Base-by-base conservation (phyloP, 169 alveolate genomes). In the Plasmodium fragile region DNA sequence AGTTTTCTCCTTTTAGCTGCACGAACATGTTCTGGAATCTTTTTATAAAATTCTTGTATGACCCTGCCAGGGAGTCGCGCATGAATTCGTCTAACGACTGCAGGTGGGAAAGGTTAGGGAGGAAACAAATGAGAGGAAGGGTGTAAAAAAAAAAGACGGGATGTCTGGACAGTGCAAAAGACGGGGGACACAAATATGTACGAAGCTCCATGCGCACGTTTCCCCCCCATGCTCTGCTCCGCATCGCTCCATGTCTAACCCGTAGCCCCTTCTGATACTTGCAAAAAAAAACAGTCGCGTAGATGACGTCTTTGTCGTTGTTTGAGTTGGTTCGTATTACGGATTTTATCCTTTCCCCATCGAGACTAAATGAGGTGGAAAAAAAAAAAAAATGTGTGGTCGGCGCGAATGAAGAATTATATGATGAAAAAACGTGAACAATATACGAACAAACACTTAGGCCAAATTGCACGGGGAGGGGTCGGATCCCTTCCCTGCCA, bases 271-370 rank as follows among this genome's bases (percentile, higher is more conserved):
- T 87, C 11, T 77, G 93, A 78, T 87, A 65, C 72, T 87, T 87
- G 65, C 71, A 78, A 87, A 87, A 87, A 18, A 87, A 87, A 39
- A 87, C 81, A 18, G 93, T 75, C 69, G 89, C 69, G 30, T 87
- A 87, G 11, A 87, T 87, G 13, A 71, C 45, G 36, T 87, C 55
- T 77, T 79, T 75, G 11, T 87, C 93, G 49, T 59, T 32, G 32
- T 75, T 2, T 32, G 93, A 87, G 45, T 78, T 87, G 25, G 93
- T 59, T 78, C 93, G 55, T 34, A 87, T 41, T 8, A 78, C 81
- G 18, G 93, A 87, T 87, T 87, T 87, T 36, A 87, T 11, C 8
- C 7, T 32, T 8, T 87, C 70, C 52, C 93, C 93, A 30, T 55
- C 28, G 16, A 45, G 10, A 6, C 93, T 87, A 87, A 30, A 85